Percentiles rank a stretch among this genome's conserved stretches.
These are phyloP conservation scores for Boletus rubropictus DNA, from an alignment of 768 basidiomycete species.

Conservation along the genomic window DNA sequence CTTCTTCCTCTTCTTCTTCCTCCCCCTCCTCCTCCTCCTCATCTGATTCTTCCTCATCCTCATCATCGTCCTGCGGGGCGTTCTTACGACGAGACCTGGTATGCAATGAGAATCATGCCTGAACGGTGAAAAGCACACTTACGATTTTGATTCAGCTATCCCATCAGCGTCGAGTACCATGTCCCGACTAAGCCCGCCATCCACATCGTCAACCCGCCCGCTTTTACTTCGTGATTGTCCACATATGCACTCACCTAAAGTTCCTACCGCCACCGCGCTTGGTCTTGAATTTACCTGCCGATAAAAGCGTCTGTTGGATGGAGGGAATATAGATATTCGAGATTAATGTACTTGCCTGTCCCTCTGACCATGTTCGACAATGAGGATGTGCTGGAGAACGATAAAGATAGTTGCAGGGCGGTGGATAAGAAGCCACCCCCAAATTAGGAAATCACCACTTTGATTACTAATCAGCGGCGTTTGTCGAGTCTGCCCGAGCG, in stretches of 20 bases:
- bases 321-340: background rate
- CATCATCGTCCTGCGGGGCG: conserved; percentile 33
- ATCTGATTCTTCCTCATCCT: conserved; percentile 38
- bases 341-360: conserved; percentile 15
- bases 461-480: conserved; percentile 16
- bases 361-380: conserved; percentile 30
- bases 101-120: conserved; percentile 6
- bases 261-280: conserved; percentile 84
- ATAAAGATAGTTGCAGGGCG: background rate
- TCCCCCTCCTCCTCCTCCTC: conserved; percentile 40
- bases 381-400: background rate
- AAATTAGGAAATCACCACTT: conserved; percentile 3
- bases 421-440: conserved; percentile 17
- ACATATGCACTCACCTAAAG: conserved; percentile 53
- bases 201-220: conserved; percentile 5
- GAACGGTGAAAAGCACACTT: conserved; percentile 16
- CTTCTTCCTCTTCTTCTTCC: conserved; percentile 38
- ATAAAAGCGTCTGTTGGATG: background rate
- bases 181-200: conserved; percentile 41
- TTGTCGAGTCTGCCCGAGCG: conserved; percentile 8
- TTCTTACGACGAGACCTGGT: conserved; percentile 24
- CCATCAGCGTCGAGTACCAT: conserved; percentile 55
- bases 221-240: conserved; percentile 4
- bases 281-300: conserved; percentile 72
- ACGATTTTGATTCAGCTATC: conserved; percentile 48